Conservation (phyloP, 768 basidiomycete species). For the Phaeolepiota aurea region DNA sequence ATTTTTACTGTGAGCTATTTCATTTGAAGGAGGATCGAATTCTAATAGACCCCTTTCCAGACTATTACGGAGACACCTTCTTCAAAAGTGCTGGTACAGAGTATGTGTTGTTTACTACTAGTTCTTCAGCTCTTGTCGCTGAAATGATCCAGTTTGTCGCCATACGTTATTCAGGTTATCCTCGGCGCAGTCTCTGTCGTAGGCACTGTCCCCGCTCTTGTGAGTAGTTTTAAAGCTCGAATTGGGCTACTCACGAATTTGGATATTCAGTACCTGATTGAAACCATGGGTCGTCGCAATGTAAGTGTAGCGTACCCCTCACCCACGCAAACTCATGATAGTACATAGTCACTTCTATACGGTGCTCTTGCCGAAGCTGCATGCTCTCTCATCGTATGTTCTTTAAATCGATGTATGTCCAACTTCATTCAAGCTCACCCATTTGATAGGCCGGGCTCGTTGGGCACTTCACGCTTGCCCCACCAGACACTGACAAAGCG, state of each 20-base stretch:
- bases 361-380: conserved; percentile 53
- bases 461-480: conserved; percentile 60
- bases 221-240: conserved; percentile 13
- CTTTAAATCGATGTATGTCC: neutral
- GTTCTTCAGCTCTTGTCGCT: neutral
- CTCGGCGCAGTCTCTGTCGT: conserved; percentile 69
- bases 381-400: conserved; percentile 52
- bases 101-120: conserved; percentile 20
- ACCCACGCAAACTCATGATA: neutral
- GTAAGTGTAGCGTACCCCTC: conserved; percentile 20
- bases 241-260: neutral
- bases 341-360: conserved; percentile 47
- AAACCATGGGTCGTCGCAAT: conserved; percentile 64
- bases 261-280: conserved; percentile 43
- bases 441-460: conserved; percentile 55
- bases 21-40: neutral
- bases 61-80: conserved; percentile 77
- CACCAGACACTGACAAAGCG: conserved; percentile 34
- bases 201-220: conserved; percentile 64
- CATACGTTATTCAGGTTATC: conserved; percentile 71
- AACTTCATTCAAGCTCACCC: neutral
- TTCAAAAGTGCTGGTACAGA: conserved; percentile 66
- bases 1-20: conserved; percentile 56
- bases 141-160: conserved; percentile 32
- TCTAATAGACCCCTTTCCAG: conserved; percentile 24